phyloP scores from a whole-genome alignment of 2,329 filamentous ascomycete species.

The Penicillium sp. region DNA sequence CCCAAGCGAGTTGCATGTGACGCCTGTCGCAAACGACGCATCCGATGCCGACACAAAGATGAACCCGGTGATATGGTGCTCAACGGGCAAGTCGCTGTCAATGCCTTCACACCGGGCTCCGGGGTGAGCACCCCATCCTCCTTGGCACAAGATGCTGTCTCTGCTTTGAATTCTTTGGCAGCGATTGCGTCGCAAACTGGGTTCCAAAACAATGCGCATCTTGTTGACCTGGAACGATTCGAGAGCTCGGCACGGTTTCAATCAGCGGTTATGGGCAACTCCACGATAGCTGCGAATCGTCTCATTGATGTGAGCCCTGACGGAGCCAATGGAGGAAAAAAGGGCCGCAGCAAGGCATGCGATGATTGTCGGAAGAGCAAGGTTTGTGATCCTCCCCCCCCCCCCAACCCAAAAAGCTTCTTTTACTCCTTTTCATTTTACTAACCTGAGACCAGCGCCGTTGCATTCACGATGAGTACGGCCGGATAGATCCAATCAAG shows the following conservation, averaged over 20 bases:
- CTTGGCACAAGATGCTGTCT: conserved; percentile 40
- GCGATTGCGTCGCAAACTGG: conserved; percentile 40
- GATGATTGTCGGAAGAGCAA: conserved; percentile 68
- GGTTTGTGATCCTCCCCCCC: conserved; percentile 44
- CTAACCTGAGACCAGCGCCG: conserved; percentile 52
- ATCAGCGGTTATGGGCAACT: conserved; percentile 29
- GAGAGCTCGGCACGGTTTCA: conserved; percentile 31
- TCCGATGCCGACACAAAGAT: conserved; percentile 64
- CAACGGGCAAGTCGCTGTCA: conserved; percentile 31
- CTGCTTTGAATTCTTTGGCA: conserved; percentile 41
- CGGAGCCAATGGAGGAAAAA: conserved; percentile 48
- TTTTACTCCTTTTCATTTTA: conserved; percentile 15
- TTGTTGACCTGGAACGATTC: conserved; percentile 30
- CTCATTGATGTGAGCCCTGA: conserved; percentile 35
- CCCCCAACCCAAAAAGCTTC: too few species aligned
- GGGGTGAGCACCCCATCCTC: conserved; percentile 33
- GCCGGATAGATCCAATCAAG: conserved; percentile 64
- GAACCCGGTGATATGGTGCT: conserved; percentile 39
- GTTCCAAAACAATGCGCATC: conserved; percentile 29
- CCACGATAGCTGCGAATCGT: conserved; percentile 27
- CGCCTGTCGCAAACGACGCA: conserved; percentile 61
- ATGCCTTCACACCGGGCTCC: conserved; percentile 32
- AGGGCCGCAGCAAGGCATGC: conserved; percentile 63
- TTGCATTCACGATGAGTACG: conserved; percentile 66
- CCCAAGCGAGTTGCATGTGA: conserved; percentile 62